Base-by-base conservation (phyloP, 441 rosid species). In the Kokia cookei region DNA sequence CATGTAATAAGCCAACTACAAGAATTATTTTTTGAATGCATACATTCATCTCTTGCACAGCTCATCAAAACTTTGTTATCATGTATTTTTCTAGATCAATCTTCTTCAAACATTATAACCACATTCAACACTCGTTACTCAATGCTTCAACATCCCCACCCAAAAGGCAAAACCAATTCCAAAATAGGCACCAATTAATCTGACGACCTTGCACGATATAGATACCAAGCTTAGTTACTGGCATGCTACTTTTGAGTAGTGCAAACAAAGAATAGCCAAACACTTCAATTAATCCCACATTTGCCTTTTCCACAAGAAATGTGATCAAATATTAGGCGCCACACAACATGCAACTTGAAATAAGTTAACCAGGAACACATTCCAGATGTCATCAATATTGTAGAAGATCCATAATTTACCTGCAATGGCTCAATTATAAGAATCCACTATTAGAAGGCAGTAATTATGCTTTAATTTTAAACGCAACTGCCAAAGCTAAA, bases 401-500 rank as follows among this genome's bases (percentile, higher is more conserved):
- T 72, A 69, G 78, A 72, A 59, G 61, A 61, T 65, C 83, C 86
- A 76, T 67, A 62, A 73, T 78, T 86, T 90, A 90, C 92, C 94
- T 90, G 83, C 75, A 80, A 75, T 53, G 76, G 47, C n/a, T 58
- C 58, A 69, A 80, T 26, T 14, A 51, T 62, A 54, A 68, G 60
- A 35, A 17, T 62, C 9, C 4, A 24, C 37, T 14, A 75, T 65
- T 48, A 76, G 55, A 27, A 3, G 27, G 22, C 2, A 63, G n/a
- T 4, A 64, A 10, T 55, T 22, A 55, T 1, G 63, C 65, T 29
- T 48, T 9, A 57, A 11, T 57, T 12, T 45, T 58, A 37, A 76
- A 32, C 45, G 58, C 61, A 7, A 58, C 35, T 60, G 35, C 19
- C 22, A 55, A 27, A 71, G 40, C 57, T 42, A 76, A 13, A 7